Percentiles rank a stretch among this genome's conserved stretches.
phyloP scores from a whole-genome alignment of 768 basidiomycete species.

The Kwoniella mangroviensis region DNA sequence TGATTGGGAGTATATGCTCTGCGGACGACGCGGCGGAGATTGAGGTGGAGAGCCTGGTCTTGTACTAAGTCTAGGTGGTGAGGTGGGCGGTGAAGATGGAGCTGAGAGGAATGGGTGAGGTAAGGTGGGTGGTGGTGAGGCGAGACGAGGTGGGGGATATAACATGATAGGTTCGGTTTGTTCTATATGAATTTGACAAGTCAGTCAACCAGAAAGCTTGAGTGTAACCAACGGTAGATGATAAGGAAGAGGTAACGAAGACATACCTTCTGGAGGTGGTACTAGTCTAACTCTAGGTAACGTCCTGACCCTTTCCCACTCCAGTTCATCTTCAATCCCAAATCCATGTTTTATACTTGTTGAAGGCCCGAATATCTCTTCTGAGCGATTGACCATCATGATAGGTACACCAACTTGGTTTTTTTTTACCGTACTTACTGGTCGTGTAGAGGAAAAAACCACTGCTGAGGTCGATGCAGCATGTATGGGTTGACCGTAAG shows the following conservation, averaged over 20 bases:
- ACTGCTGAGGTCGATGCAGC: conserved; percentile 18
- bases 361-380: conserved; percentile 17
- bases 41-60: conserved; percentile 25
- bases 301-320: conserved; percentile 39
- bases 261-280: conserved; percentile 48
- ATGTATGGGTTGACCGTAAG: conserved; percentile 1
- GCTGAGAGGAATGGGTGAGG: conserved; percentile 29
- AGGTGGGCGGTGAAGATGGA: conserved; percentile 22
- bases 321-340: conserved; percentile 28
- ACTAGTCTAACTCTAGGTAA: conserved; percentile 44
- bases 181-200: conserved; percentile 21
- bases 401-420: conserved; percentile 27
- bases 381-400: conserved; percentile 25
- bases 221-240: background rate
- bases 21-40: conserved; percentile 17
- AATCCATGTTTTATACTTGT: conserved; percentile 22
- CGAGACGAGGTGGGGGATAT: conserved; percentile 36
- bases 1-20: conserved; percentile 11
- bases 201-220: background rate
- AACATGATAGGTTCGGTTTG: conserved; percentile 43
- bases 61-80: conserved; percentile 16
- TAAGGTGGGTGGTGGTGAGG: conserved; percentile 20
- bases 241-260: background rate
- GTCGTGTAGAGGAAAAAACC: background rate
- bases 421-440: conserved; percentile 5